Evolutionary conservation across 2,329 filamentous ascomycete species (phyloP), one percentile per base, ranked within the genome.

Genomic region (Diaporthe longicolla): DNA sequence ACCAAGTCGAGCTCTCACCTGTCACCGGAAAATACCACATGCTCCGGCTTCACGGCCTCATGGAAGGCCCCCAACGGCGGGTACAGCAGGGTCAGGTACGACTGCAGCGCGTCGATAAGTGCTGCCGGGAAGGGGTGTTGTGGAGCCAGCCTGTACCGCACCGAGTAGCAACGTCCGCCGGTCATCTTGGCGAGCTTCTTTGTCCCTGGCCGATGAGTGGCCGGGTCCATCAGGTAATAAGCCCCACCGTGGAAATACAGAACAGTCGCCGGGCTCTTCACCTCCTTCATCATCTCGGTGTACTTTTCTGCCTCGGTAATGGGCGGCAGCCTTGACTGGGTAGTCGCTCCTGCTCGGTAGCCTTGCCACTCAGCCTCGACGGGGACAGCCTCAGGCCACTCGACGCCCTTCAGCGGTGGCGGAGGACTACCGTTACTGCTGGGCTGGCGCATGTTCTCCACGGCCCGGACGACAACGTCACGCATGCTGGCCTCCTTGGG

Each of bases 241-340:
- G 91, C 93, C 70, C 94, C 94, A 75, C 93, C 93, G 81, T 95
- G 93, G 78, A 95, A 89, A 81, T 94, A 95, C 26, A 95, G 84
- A 0, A 95, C 82, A 0, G 93, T 95, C 0, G 88, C 87, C 4
- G 89, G 87, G 66, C 85, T 87, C n/a, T 82, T 89, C 73, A 89
- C 89, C 79, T 95, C 93, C 73, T 87, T 87, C 89, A 94, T 92
- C 83, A 96, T 83, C 72, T 87, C 87, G 63, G 83, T 83, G 79
- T 93, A 96, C 79, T 92, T 92, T 72, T 92, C 88, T 72, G 84
- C 83, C 79, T 95, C 92, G 3, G 89, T 86, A 40, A 93, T 84
- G 1, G 83, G 78, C 1, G 91, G 91, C 75, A 90, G 84, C 6
- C 82, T 80, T 24, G 89, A 86, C 3, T 88, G 83, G 26, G 83